These are phyloP conservation scores for Boletus smithii DNA, from an alignment of 1,284 basidiomycete genomes.

Conservation along the genomic window DNA sequence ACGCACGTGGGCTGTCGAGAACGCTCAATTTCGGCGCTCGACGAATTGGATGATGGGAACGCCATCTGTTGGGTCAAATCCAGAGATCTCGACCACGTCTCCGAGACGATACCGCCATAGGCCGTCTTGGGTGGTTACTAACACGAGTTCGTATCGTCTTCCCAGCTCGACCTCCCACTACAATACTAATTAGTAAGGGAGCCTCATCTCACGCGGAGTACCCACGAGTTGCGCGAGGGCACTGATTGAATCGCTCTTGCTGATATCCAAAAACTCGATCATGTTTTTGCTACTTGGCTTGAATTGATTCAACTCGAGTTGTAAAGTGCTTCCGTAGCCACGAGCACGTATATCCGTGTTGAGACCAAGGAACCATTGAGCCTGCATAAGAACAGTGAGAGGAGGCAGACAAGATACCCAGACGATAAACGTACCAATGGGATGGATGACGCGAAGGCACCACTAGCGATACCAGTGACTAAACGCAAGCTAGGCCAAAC, in stretches of 20 bases:
- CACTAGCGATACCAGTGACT: not conserved
- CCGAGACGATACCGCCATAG: slow-evolving; percentile 27
- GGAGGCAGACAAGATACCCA: not conserved
- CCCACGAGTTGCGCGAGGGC: slow-evolving; percentile 13
- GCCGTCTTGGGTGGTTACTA: slow-evolving; percentile 19
- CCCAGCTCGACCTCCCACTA: slow-evolving; percentile 25
- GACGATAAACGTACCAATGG: not conserved
- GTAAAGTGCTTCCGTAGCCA: slow-evolving; percentile 10
- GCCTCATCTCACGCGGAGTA: not conserved
- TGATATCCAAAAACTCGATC: slow-evolving; percentile 21
- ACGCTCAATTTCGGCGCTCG: slow-evolving; percentile 14
- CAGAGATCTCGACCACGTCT: slow-evolving; percentile 24
- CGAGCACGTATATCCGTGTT: not conserved
- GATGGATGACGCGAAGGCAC: not conserved
- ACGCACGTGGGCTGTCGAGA: not conserved
- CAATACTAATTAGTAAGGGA: not conserved
- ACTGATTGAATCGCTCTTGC: not conserved
- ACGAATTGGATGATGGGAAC: slow-evolving; percentile 20
- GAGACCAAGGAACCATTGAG: slow-evolving; percentile 14
- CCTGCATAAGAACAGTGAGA: not conserved
- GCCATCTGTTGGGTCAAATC: slow-evolving; percentile 22
- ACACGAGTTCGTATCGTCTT: slow-evolving; percentile 21
- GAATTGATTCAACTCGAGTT: slow-evolving; percentile 11
- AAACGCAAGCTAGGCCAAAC: too few relatives aligned
- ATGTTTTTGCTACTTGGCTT: slow-evolving; percentile 3